Base-by-base conservation (phyloP, 768 basidiomycete species). In the Suillus subluteus region DNA sequence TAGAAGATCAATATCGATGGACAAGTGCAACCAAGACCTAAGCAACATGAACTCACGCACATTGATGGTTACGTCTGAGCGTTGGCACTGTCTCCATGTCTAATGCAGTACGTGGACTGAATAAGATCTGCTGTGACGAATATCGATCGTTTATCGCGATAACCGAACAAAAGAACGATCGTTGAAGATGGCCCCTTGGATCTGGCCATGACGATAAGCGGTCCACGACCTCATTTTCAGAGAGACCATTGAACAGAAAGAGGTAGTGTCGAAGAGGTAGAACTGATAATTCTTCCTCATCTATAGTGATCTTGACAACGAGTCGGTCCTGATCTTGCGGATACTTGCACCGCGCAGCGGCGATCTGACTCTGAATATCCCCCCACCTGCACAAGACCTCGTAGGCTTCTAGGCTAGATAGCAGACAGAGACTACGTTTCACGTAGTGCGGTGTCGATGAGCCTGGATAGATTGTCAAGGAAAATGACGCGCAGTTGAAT, bases 191-290 rank as follows among this genome's bases (percentile, higher is more conserved):
- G 12, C 13, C 56, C 56, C 56, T 58, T 23, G 13, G 37, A 58
- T 38, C 58, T 16, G n/a, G 7, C 58, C 58, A 58, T 11, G 37
- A 58, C 15, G 58, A 23, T 16, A 40, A 58, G 15, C 58, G 37
- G 37, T 58, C n/a, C n/a, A 58, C 37, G 37, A 58, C 23, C 13
- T 58, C 58, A 16, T 38, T 58, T 58, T 58, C 58, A 38, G 58
- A 38, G 58, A 38, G 37, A 0, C 58, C 58, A 16, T 58, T 38
- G 35, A 58, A 58, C n/a, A 58, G 37, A 38, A 38, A 23, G n/a
- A 58, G 58, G 58, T 58, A 58, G 56, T 58, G n/a, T 23, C 37
- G 56, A 58, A 58, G 56, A 38, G 58, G 58, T 23, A 7, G 58
- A 38, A 58, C 56, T 8, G 37, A 58, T 38, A 38, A 8, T 16